Evolutionary conservation across 2,329 filamentous ascomycete species (phyloP).

Genomic region (Lachnum nothofagi): DNA sequence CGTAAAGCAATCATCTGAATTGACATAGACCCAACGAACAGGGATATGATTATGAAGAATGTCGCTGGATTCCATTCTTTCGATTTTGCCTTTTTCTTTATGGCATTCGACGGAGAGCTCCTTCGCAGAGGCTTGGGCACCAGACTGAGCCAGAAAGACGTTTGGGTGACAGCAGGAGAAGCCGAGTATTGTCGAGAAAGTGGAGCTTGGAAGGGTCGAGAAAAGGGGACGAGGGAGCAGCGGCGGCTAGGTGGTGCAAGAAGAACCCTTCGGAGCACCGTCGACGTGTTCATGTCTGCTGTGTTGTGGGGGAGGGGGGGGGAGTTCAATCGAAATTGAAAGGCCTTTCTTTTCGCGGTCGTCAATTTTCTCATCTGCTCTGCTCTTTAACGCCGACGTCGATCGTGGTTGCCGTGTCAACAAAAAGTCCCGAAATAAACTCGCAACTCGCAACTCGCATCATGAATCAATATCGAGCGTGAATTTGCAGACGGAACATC

Average conservation of each 20-base stretch:
- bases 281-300: slow-evolving; percentile 22
- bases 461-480: background rate
- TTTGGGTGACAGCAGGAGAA: slow-evolving; percentile 34
- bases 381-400: too few species aligned
- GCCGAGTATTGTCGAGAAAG: slow-evolving; percentile 29
- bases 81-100: slow-evolving; percentile 40
- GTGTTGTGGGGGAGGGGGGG: too few species aligned
- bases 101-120: slow-evolving; percentile 35
- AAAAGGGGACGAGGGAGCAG: slow-evolving; percentile 14
- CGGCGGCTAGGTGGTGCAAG: slow-evolving; percentile 25
- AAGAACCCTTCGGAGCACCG: slow-evolving; percentile 20
- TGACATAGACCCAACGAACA: slow-evolving; percentile 89
- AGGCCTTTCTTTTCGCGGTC: background rate
- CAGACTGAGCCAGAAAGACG: slow-evolving; percentile 61
- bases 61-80: slow-evolving; percentile 76
- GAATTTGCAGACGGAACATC: slow-evolving; percentile 2
- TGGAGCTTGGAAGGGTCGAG: slow-evolving; percentile 6
- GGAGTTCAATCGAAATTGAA: background rate
- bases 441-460: too few species aligned
- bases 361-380: background rate
- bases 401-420: too few species aligned
- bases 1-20: slow-evolving; percentile 85
- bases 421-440: too few species aligned
- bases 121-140: slow-evolving; percentile 63
- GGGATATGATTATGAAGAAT: slow-evolving; percentile 75